Conservation (phyloP, 805 yeast species). For the Wickerhamiella cacticola region DNA sequence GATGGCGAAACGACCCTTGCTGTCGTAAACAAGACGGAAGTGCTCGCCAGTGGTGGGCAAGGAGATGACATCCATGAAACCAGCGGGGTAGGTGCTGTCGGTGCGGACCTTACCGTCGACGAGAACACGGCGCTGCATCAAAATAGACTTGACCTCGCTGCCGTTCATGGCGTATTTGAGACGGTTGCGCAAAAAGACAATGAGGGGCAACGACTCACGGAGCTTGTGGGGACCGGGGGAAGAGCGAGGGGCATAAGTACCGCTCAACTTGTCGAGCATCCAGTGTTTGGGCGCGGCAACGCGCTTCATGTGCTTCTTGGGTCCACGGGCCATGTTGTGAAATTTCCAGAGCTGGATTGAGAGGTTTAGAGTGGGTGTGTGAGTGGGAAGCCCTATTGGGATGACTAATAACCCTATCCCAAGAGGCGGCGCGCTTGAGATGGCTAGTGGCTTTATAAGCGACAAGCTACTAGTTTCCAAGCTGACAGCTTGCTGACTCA, state of each 20-base stretch:
- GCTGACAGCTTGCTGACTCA: no score
- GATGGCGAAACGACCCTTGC: slow-evolving; percentile 98
- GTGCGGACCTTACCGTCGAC: slow-evolving; percentile 99
- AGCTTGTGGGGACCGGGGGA: slow-evolving; percentile 99
- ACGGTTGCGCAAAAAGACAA: slow-evolving; percentile 96
- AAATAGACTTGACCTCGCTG: slow-evolving; percentile 95
- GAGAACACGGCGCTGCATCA: slow-evolving; percentile 96
- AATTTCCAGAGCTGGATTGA: slow-evolving; percentile 6
- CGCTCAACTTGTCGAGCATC: slow-evolving; percentile 99
- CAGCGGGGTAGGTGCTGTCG: slow-evolving; percentile 97
- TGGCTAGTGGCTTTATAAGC: not conserved
- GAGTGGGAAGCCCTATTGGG: not conserved
- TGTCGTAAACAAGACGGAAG: slow-evolving; percentile 97
- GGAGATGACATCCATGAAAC: slow-evolving; percentile 98
- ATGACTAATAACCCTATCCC: not conserved
- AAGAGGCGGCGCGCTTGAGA: no score
- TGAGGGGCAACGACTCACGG: slow-evolving; percentile 94
- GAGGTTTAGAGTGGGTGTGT: slow-evolving; percentile 5
- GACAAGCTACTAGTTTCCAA: not conserved
- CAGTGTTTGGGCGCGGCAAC: slow-evolving; percentile 99
- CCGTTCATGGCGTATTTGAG: slow-evolving; percentile 98
- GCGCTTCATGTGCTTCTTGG: slow-evolving; percentile 96
- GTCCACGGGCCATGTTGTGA: slow-evolving; percentile 28
- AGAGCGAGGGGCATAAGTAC: slow-evolving; percentile 99
- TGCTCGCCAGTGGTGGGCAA: slow-evolving; percentile 97